These are phyloP conservation scores for Globisporangium cystogenes DNA, from an alignment of 352 stramenopile genomes.

Conservation along the genomic window DNA sequence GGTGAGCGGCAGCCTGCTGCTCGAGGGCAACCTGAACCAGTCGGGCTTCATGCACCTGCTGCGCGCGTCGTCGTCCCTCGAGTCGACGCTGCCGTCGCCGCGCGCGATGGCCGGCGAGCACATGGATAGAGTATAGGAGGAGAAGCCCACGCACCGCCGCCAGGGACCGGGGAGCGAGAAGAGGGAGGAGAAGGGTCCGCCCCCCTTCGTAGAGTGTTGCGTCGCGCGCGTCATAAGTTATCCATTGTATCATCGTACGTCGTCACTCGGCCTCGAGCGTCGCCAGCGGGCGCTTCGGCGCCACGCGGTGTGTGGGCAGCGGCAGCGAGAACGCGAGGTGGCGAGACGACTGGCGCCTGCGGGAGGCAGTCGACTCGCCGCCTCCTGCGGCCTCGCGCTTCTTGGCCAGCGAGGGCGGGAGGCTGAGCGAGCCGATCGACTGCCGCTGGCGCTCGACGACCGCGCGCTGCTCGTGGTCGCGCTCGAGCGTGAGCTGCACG, in stretches of 20 bases:
- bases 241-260: too few relatives aligned
- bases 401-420: slow-evolving; percentile 2
- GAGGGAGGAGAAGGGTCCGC: too few relatives aligned
- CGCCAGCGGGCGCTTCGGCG: too few relatives aligned
- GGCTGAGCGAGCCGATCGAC: slow-evolving; percentile 13
- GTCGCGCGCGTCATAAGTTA: too few relatives aligned
- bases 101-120: slow-evolving; percentile 36
- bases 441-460: slow-evolving; percentile 37
- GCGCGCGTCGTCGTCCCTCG: slow-evolving; percentile 29
- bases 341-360: slow-evolving; percentile 3
- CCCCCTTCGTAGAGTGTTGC: too few relatives aligned
- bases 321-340: slow-evolving; percentile 8
- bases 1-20: slow-evolving; percentile 39
- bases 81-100: slow-evolving; percentile 12
- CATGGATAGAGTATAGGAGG: slow-evolving; percentile 66
- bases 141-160: not conserved
- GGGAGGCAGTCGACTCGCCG: too few relatives aligned
- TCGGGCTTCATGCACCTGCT: slow-evolving; percentile 55
- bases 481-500: slow-evolving; percentile 65
- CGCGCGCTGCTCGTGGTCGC: slow-evolving; percentile 44
- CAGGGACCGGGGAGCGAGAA: too few relatives aligned
- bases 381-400: slow-evolving; percentile 13
- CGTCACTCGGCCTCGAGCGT: slow-evolving; percentile 1
- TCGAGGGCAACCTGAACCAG: slow-evolving; percentile 54
- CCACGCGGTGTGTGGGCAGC: too few relatives aligned